Evolutionary conservation across 257 asterid species (phyloP).

Genomic region (Mitragyna speciosa): DNA sequence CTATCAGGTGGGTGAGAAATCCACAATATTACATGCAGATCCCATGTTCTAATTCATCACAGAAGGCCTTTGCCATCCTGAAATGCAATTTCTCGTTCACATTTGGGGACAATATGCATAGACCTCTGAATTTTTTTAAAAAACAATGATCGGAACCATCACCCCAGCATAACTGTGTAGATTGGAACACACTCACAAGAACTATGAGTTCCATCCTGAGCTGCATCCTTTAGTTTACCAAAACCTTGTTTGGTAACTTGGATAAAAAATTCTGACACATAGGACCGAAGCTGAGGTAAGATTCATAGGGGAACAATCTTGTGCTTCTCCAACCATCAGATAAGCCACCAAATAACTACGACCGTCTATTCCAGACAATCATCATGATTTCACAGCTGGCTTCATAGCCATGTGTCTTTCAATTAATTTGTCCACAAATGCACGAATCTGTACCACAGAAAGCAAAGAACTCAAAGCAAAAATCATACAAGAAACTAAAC

Average conservation of each 20-base stretch:
- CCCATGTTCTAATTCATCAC: conserved; percentile 30
- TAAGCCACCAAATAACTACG: conserved; percentile 20
- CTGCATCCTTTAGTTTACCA: conserved; percentile 8
- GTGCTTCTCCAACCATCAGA: conserved; percentile 24
- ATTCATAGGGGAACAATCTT: conserved; percentile 4
- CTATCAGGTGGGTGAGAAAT: conserved; percentile 39
- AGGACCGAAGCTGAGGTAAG: neutral
- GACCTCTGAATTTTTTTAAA: conserved; percentile 3
- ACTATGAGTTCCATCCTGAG: conserved; percentile 6
- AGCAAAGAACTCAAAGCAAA: conserved; percentile 12
- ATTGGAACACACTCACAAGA: neutral
- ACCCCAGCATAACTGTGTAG: neutral
- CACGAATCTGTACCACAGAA: conserved; percentile 72
- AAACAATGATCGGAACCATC: conserved; percentile 1
- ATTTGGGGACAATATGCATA: conserved; percentile 6
- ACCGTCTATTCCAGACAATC: conserved; percentile 19
- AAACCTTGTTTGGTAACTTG: neutral
- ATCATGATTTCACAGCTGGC: conserved; percentile 57
- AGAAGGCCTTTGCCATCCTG: conserved; percentile 40
- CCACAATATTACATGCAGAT: conserved; percentile 36
- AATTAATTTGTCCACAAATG: conserved; percentile 86
- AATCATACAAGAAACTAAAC: neutral
- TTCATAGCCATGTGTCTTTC: conserved; percentile 76
- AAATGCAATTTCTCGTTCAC: conserved; percentile 21
- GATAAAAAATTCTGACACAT: neutral